Percentiles rank a stretch among this genome's conserved stretches.
These are phyloP conservation scores for Asterophora parasitica DNA, from an alignment of 768 basidiomycete genomes.

Conservation along the genomic window DNA sequence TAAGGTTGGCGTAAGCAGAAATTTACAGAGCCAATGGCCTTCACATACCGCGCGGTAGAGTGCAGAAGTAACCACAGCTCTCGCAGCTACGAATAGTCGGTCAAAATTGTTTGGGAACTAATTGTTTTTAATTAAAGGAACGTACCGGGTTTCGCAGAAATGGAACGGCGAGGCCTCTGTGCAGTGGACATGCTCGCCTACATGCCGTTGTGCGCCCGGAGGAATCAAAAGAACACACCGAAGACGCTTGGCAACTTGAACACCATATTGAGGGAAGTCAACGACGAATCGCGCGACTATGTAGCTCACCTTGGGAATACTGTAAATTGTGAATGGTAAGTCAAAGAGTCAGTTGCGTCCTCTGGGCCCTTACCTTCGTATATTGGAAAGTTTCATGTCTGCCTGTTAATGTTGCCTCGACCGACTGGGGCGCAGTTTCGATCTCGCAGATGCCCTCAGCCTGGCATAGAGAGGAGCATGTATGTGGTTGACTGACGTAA, in stretches of 20 bases:
- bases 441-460: constrained; percentile 53
- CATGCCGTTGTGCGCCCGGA: constrained; percentile 24
- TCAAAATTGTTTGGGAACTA: too few species aligned
- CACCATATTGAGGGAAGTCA: too few species aligned
- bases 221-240: neutral
- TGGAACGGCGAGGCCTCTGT: constrained; percentile 42
- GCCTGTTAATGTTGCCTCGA: constrained; percentile 60
- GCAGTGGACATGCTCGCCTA: constrained; percentile 46
- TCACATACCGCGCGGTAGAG: constrained; percentile 47
- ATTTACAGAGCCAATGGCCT: neutral
- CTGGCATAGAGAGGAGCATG: constrained; percentile 38
- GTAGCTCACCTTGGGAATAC: neutral
- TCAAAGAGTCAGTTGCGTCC: neutral
- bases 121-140: neutral
- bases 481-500: constrained; percentile 42
- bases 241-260: neutral
- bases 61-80: constrained; percentile 57
- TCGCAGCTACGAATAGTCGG: constrained; percentile 34
- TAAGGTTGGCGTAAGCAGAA: neutral
- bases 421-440: constrained; percentile 51
- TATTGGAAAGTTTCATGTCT: constrained; percentile 58
- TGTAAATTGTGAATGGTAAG: neutral
- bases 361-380: constrained; percentile 54
- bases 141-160: constrained; percentile 47
- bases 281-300: neutral